Percentiles rank a stretch among this genome's conserved stretches.
phyloP scores from a whole-genome alignment of 805 yeast species.

The Suhomyces vadensis region DNA sequence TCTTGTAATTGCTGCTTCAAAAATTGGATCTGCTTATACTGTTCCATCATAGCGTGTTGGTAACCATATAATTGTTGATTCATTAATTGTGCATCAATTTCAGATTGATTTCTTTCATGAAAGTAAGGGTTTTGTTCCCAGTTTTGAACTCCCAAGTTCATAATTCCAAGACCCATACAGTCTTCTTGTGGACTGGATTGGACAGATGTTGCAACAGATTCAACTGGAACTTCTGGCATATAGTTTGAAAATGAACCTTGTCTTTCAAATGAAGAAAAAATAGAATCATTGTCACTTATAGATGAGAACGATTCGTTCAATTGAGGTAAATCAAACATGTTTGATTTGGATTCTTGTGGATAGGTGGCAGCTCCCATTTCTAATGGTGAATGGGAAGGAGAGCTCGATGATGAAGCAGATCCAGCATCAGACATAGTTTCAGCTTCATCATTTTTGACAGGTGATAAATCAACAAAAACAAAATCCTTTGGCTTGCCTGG shows the following conservation, averaged over 20 bases:
- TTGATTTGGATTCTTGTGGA: slow-evolving; percentile 2
- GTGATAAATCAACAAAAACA: slow-evolving; percentile 47
- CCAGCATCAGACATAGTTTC: slow-evolving; percentile 10
- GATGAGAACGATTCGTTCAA: slow-evolving; percentile 21
- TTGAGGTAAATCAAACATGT: slow-evolving; percentile 15
- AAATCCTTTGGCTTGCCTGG: slow-evolving; percentile 49
- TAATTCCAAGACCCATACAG: slow-evolving; percentile 30
- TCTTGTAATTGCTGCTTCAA: slow-evolving; percentile 23
- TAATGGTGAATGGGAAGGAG: slow-evolving; percentile 8
- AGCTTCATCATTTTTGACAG: slow-evolving; percentile 23
- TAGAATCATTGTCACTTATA: slow-evolving; percentile 20
- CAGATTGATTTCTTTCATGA: neutral
- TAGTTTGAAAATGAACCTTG: slow-evolving; percentile 9
- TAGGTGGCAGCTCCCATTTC: slow-evolving; percentile 4
- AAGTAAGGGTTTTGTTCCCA: slow-evolving; percentile 14
- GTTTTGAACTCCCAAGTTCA: slow-evolving; percentile 20
- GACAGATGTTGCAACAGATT: neutral
- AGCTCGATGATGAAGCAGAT: slow-evolving; percentile 7
- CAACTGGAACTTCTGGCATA: slow-evolving; percentile 11
- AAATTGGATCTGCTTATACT: slow-evolving; percentile 24
- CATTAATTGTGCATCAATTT: slow-evolving; percentile 5
- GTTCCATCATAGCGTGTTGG: slow-evolving; percentile 25
- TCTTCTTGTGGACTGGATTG: slow-evolving; percentile 4
- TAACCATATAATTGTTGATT: slow-evolving; percentile 16
- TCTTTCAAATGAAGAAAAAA: slow-evolving; percentile 15